phyloP scores from a whole-genome alignment of 768 basidiomycete species.

The Leccinum disarticulatum region DNA sequence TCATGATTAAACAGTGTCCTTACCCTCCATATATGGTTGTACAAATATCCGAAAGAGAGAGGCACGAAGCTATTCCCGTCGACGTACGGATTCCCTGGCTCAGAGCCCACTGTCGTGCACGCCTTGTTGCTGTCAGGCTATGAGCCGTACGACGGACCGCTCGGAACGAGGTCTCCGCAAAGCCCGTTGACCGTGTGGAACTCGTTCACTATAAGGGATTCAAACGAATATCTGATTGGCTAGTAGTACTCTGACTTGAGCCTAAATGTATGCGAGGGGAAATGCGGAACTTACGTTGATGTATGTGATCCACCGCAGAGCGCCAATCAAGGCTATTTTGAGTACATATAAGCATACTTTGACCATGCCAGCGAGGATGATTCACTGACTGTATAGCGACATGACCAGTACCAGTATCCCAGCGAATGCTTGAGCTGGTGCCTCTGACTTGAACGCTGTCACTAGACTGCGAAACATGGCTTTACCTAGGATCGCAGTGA shows the following conservation, averaged over 20 bases:
- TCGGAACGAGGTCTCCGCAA: conserved; percentile 60
- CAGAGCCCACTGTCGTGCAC: conserved; percentile 30
- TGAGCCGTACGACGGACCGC: conserved; percentile 53
- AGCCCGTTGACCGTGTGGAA: conserved; percentile 67
- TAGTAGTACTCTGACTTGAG: conserved; percentile 5
- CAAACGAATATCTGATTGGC: conserved; percentile 67
- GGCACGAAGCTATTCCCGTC: conserved; percentile 57
- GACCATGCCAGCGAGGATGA: neutral
- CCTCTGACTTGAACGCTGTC: conserved; percentile 55
- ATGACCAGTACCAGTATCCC: conserved; percentile 52
- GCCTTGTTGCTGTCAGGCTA: too few species aligned
- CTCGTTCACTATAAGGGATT: conserved; percentile 76
- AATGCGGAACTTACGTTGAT: conserved; percentile 46
- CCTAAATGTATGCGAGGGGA: conserved; percentile 31
- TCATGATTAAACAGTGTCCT: too few species aligned
- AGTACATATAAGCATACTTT: neutral
- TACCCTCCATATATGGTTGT: too few species aligned
- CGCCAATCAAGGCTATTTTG: conserved; percentile 55
- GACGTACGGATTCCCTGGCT: conserved; percentile 59
- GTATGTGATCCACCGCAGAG: conserved; percentile 65
- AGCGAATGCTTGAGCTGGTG: conserved; percentile 61
- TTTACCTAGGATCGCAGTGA: conserved; percentile 65
- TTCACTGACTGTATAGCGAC: conserved; percentile 45
- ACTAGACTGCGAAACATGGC: conserved; percentile 72
- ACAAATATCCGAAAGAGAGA: too few species aligned